Conservation (phyloP, 1,284 basidiomycete genomes). For the Wallemia ichthyophaga region DNA sequence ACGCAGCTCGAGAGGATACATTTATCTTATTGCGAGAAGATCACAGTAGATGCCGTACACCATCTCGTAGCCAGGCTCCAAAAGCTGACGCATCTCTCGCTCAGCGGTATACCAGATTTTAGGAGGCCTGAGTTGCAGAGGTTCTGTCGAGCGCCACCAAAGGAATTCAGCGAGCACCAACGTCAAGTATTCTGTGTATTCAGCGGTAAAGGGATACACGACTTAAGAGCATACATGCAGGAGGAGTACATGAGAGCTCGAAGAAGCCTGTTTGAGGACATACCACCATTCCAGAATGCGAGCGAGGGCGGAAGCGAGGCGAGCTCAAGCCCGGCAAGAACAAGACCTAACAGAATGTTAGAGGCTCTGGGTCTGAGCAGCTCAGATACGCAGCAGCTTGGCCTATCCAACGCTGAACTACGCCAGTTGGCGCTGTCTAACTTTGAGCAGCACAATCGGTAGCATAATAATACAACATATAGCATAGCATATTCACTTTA, state of each 20-base stretch:
- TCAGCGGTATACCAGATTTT: slow-evolving; percentile 88
- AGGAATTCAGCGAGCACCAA: slow-evolving; percentile 81
- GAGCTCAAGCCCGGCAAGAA: neutral
- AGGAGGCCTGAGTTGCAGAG: slow-evolving; percentile 52
- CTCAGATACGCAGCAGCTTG: neutral
- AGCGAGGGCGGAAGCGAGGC: neutral
- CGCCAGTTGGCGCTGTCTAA: neutral
- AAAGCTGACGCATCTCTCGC: slow-evolving; percentile 70
- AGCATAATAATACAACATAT: neutral
- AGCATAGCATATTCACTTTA: neutral
- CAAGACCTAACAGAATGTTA: neutral
- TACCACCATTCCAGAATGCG: neutral
- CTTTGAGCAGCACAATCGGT: neutral
- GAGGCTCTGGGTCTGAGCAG: neutral
- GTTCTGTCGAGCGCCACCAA: slow-evolving; percentile 66
- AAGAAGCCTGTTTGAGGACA: neutral
- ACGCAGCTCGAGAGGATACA: slow-evolving; percentile 74
- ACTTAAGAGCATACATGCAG: slow-evolving; percentile 26
- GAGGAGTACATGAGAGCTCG: neutral
- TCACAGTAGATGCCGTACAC: slow-evolving; percentile 68
- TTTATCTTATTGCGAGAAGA: slow-evolving; percentile 86
- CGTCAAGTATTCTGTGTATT: slow-evolving; percentile 89
- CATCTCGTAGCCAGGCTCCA: slow-evolving; percentile 60
- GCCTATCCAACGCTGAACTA: neutral
- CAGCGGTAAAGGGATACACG: slow-evolving; percentile 62